Evolutionary conservation across 768 basidiomycete genomes (phyloP), one percentile per base, ranked within the genome.

Genomic region (Cytidiella melzeri): DNA sequence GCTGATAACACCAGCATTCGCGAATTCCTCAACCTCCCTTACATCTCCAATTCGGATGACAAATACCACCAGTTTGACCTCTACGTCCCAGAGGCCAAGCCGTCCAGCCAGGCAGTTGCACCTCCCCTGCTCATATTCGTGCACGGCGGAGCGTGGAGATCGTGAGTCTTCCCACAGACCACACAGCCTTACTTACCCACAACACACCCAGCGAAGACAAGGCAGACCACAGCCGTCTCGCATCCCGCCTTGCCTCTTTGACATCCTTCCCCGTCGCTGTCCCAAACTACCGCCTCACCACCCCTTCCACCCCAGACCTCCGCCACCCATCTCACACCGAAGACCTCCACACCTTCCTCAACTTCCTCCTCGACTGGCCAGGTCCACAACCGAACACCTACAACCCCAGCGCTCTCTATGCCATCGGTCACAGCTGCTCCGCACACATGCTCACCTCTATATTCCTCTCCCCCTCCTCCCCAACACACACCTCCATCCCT

Each of bases 61-160:
- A 43, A 59, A 7, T 63, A 63, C 39, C 76, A 74, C 40, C 64
- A 67, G 21, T 83, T 87, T 53, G 86, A 89, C 60, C 45, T 82
- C 1, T 77, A 80, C 67, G 43, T 71, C 26, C 69, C 75, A 15
- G 50, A 53, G 36, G 20, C 34, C 23, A 19, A 18, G 18, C 30
- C 43, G 45, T n/a, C n/a, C n/a, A 19, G 41, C 21, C 18, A 13
- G 26, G 7, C 41, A 21, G 28, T 10, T 41, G 27, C 49, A 50
- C 40, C 60, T 1, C 71, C 75, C n/a, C 63, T 89, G 38, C 60
- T 90, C 34, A 79, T 80, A 58, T 91, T 89, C 58, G 68, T 91
- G 24, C 90, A 90, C 56, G 90, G 90, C 25, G 90, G 90, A 27
- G 90, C 89, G 20, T 92, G 90, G 90, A 71, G 80, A 58, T 64